These are phyloP conservation scores for Saccharomyces kudriavzevii DNA, from an alignment of 805 yeast species.

Conservation along the genomic window DNA sequence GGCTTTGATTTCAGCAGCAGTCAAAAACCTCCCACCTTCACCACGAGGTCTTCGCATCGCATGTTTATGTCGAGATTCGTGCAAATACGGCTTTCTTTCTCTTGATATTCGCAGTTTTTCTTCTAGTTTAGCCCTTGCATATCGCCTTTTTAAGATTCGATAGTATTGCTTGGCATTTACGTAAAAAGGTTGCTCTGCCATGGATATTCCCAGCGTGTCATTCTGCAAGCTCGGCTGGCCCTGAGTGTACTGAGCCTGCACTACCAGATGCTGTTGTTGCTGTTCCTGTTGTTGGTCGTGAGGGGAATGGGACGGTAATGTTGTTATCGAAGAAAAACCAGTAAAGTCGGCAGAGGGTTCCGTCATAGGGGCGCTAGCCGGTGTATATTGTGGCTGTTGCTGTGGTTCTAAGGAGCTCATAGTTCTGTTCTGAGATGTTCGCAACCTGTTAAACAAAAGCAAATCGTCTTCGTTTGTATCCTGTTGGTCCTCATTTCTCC, in stretches of 20 bases:
- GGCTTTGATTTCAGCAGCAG: slow-evolving; percentile 77
- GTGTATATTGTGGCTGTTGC: not conserved
- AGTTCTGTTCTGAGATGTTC: not conserved
- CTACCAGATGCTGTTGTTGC: not conserved
- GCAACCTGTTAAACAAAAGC: not conserved
- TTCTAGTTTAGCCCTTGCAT: slow-evolving; percentile 88
- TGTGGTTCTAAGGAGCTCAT: not conserved
- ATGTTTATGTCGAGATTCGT: slow-evolving; percentile 95
- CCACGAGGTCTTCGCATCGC: slow-evolving; percentile 99
- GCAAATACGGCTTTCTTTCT: slow-evolving; percentile 87
- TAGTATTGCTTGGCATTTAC: slow-evolving; percentile 98
- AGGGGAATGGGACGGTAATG: not conserved
- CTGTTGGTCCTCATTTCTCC: not conserved
- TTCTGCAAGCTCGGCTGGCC: not conserved
- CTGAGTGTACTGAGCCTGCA: not conserved
- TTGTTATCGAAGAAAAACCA: not conserved
- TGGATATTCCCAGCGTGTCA: slow-evolving; percentile 9
- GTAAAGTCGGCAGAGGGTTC: not conserved
- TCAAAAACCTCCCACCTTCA: slow-evolving; percentile 93
- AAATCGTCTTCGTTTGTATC: not conserved
- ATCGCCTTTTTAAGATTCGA: slow-evolving; percentile 82
- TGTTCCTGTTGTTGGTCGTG: not conserved
- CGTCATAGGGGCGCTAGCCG: not conserved
- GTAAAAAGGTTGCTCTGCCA: slow-evolving; percentile 82
- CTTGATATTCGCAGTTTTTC: slow-evolving; percentile 80